Evolutionary conservation across 129 eudicot genomes (phyloP), one percentile per base, ranked within the genome.

Genomic region (Smallanthus sonchifolius): DNA sequence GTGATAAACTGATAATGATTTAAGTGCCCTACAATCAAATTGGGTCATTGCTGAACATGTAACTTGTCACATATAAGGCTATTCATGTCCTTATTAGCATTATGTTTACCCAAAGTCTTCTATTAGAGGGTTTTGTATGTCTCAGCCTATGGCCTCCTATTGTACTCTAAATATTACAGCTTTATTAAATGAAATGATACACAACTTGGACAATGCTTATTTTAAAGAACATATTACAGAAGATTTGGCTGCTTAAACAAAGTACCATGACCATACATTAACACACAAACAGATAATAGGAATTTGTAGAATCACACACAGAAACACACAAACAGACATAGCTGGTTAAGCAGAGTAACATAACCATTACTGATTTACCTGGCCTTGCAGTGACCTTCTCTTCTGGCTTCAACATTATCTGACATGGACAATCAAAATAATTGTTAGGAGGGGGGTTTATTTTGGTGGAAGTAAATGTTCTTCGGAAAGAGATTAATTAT

Each of bases 361-460:
- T 15, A 76, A 67, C 28, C 49, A 76, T 51, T 38, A 67, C 16
- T 54, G 75, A 43, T 45, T 59, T 87, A 92, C 98, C 98, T 66
- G 99, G 99, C 70, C 85, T 87, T 75, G 99, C 96, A 77, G 75
- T 82, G 68, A 94, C 78, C 75, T 85, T 94, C 70, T 91, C 99
- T 42, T 91, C 96, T 15, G 97, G 96, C 82, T 94, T 94, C 84
- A 94, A 81, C 99, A 94, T 94, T 38, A 94, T 88, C 97, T 94
- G 81, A 75, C 45, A 69, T 47, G 47, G 36, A 39, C 34, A 64
- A 65, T n/a, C 56, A 64, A 48, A 32, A 72, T 60, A 40, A 80
- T 5, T 45, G 20, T 28, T n/a, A 6, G 43, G 36, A 49, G 51
- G 34, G 30, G 62, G 75, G 63, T 47, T 47, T 17, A 44, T 28